Base-by-base conservation (phyloP, 2,329 filamentous ascomycete species). In the Aspergillus sclerotialis region DNA sequence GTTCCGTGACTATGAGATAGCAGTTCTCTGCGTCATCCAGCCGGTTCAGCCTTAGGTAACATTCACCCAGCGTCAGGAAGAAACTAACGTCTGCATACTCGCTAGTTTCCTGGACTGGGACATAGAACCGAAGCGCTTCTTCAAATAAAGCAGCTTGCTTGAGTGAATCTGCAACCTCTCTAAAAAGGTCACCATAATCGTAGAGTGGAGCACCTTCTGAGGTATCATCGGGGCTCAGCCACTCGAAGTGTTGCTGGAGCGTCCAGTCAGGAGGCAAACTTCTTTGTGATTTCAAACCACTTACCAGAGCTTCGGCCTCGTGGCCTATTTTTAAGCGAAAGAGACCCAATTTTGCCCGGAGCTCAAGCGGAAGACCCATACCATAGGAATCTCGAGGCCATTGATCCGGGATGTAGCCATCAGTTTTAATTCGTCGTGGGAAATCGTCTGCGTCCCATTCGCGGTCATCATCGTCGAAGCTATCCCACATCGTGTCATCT, bases 391-490 rank as follows among this genome's bases (percentile, higher is more conserved):
- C 67, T 4, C 63, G 52, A 1, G 72, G 66, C 53, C 76, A 77
- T 28, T 60, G 61, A 3, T 64, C 70, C 4, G 71, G 65, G 7
- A 69, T 60, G 54, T 83, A 94, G 1, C 73, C 73, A 2, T 73
- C 59, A 4, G 84, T 72, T 37, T 72, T 61, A 2, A 67, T 58
- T 37, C 89, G 78, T 40, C 92, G 69, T 9, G 75, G 80, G 13
- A 73, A 69, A 51, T 87, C 77, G 28, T 80, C 73, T 4, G 75
- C 62, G 56, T 98, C 92, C 78, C 88, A 98, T 62, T 98, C 92
- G 37, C 88, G 75, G 56, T 94, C 88, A 54, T 95, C 86, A 4
- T 76, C 69, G 18, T 73, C 67, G 44, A 74, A 70, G 7, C 71
- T 56, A 38, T 93, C 82, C 92, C 92, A 98, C 50, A 79, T 86